Conservation (phyloP, 208 protist species). For the Tritrichomonas foetus region DNA sequence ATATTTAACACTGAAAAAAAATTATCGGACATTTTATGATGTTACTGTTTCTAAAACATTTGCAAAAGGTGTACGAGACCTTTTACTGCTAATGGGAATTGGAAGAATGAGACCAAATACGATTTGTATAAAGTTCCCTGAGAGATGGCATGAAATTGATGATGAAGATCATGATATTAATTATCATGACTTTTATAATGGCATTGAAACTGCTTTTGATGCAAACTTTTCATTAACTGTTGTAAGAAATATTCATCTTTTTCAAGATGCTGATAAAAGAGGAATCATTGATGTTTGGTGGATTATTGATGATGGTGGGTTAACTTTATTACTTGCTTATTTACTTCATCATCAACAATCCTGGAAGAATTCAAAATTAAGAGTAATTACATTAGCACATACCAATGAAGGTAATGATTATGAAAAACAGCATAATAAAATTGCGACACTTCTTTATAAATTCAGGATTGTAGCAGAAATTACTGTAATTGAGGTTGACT, state of each 20-base stretch:
- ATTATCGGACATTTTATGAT: conserved; percentile 1
- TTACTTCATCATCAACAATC: conserved; percentile 42
- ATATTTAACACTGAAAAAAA: neutral
- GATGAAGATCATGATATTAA: neutral
- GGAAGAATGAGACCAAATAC: conserved; percentile 32
- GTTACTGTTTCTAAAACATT: neutral
- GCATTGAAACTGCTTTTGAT: neutral
- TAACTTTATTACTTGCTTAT: conserved; percentile 42
- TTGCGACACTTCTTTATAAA: neutral
- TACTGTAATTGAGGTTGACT: neutral
- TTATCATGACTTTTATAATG: neutral
- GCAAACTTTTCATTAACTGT: neutral
- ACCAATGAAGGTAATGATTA: neutral
- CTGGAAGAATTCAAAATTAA: neutral
- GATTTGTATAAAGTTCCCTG: neutral
- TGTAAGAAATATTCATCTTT: neutral
- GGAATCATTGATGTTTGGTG: conserved; percentile 45
- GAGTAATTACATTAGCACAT: neutral
- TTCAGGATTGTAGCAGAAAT: conserved; percentile 22
- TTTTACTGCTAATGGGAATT: neutral
- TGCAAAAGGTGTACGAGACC: neutral
- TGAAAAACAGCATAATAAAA: neutral
- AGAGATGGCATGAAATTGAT: neutral
- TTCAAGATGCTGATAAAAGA: neutral
- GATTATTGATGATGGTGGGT: conserved; percentile 47